Percentiles rank a stretch among this genome's conserved stretches.
phyloP scores from a whole-genome alignment of 1,284 basidiomycete species.

The Trametes polyzona region DNA sequence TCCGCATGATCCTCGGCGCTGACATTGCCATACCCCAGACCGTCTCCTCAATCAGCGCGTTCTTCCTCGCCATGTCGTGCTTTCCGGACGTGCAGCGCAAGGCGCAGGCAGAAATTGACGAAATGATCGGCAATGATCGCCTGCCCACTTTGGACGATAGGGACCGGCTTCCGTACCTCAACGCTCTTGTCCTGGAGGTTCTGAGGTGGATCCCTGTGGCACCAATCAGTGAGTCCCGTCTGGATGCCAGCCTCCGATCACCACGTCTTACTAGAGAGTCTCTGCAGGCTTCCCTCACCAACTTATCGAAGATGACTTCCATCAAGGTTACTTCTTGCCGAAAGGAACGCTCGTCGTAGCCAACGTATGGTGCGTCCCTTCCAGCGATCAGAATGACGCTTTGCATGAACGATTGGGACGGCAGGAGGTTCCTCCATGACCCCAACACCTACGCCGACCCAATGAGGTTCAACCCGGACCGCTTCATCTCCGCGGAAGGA shows the following conservation, averaged over 20 bases:
- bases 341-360: constrained; percentile 33
- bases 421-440: constrained; percentile 37
- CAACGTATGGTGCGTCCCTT: constrained; percentile 27
- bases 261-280: background rate
- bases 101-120: constrained; percentile 37
- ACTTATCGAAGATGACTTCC: constrained; percentile 32
- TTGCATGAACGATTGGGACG: background rate
- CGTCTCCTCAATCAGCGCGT: constrained; percentile 31
- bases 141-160: constrained; percentile 33
- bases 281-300: constrained; percentile 31
- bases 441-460: constrained; percentile 33
- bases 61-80: constrained; percentile 36
- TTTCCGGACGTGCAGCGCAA: constrained; percentile 35
- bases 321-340: constrained; percentile 35
- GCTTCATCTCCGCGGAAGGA: constrained; percentile 27
- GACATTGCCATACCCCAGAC: constrained; percentile 22
- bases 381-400: background rate
- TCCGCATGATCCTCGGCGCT: background rate
- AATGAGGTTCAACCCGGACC: constrained; percentile 34
- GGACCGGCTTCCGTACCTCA: constrained; percentile 34
- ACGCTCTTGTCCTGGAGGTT: constrained; percentile 35
- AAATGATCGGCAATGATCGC: constrained; percentile 31
- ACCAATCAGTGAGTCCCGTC: constrained; percentile 27
- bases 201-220: constrained; percentile 35
- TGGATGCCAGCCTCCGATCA: background rate